Evolutionary conservation across 495 filamentous ascomycete species (phyloP).

Genomic region (Pyrenopolyporus hunteri): DNA sequence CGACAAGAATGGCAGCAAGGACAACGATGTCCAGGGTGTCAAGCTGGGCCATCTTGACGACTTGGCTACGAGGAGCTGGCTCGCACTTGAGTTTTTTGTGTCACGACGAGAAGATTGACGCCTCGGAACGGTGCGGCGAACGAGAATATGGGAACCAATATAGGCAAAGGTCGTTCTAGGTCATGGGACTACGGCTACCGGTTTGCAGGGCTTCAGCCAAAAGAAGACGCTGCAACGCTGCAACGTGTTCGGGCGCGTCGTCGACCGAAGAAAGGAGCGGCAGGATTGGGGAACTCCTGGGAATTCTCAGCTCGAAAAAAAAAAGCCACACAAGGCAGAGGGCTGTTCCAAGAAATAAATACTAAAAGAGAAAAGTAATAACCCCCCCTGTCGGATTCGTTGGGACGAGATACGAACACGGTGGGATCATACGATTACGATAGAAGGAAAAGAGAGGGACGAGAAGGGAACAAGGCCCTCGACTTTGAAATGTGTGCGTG

Average conservation of each 20-base stretch:
- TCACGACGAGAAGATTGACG: background rate
- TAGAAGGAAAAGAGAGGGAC: constrained; percentile 15
- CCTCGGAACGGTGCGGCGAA: constrained; percentile 8
- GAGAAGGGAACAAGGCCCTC: constrained; percentile 11
- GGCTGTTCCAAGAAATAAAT: constrained; percentile 16
- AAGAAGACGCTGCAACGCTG: constrained; percentile 26
- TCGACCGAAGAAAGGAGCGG: constrained; percentile 26
- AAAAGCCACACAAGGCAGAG: constrained; percentile 18
- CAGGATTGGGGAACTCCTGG: constrained; percentile 31
- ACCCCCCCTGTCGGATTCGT: background rate
- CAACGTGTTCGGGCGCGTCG: constrained; percentile 31
- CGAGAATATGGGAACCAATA: constrained; percentile 5
- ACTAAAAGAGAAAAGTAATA: constrained; percentile 6
- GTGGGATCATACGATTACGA: constrained; percentile 28
- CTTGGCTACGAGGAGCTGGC: constrained; percentile 26
- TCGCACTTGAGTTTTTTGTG: constrained; percentile 4
- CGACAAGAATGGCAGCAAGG: constrained; percentile 80
- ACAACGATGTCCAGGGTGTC: constrained; percentile 94
- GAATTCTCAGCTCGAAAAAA: constrained; percentile 17
- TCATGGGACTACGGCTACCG: constrained; percentile 9
- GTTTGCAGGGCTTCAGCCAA: background rate
- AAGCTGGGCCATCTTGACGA: constrained; percentile 81
- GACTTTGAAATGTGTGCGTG: constrained; percentile 23
- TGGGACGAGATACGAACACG: constrained; percentile 11
- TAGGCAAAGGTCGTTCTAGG: constrained; percentile 1